Conservation (phyloP, 768 basidiomycete genomes). For the Floccularia luteovirens region DNA sequence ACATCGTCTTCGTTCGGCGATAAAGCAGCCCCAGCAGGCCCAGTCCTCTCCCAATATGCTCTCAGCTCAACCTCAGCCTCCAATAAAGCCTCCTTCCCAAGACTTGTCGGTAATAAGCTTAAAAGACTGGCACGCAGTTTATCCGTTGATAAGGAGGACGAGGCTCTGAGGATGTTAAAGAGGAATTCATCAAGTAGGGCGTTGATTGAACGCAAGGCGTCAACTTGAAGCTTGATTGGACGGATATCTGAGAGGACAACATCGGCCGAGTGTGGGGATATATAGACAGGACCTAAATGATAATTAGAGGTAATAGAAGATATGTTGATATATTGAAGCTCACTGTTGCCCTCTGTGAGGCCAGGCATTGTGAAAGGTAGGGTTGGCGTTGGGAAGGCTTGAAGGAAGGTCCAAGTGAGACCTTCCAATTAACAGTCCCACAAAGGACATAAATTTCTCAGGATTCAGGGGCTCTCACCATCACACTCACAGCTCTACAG, state of each 20-base stretch:
- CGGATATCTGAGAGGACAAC: conserved; percentile 89
- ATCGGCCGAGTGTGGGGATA: conserved; percentile 81
- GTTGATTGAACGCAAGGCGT: conserved; percentile 77
- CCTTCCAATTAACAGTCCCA: conserved; percentile 9
- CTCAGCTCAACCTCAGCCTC: conserved; percentile 92
- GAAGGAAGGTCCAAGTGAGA: conserved; percentile 10
- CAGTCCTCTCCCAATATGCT: conserved; percentile 80
- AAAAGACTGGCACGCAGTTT: conserved; percentile 66
- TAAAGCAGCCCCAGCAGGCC: conserved; percentile 18
- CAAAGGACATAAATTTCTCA: conserved; percentile 11
- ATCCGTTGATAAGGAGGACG: conserved; percentile 67
- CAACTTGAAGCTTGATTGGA: conserved; percentile 75
- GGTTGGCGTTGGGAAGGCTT: conserved; percentile 12
- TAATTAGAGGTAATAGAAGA: conserved; percentile 2
- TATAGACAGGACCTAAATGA: conserved; percentile 59
- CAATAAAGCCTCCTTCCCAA: conserved; percentile 87
- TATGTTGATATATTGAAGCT: conserved; percentile 12
- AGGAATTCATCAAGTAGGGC: conserved; percentile 81
- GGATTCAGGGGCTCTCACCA: background rate
- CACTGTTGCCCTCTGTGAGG: conserved; percentile 31
- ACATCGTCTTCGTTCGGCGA: conserved; percentile 39
- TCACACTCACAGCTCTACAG: too few species aligned
- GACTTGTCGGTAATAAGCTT: conserved; percentile 64
- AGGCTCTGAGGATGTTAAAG: conserved; percentile 56
- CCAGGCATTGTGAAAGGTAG: conserved; percentile 35